Evolutionary conservation across 2,329 filamentous ascomycete species (phyloP).

Genomic region (Sporothrix inflata): DNA sequence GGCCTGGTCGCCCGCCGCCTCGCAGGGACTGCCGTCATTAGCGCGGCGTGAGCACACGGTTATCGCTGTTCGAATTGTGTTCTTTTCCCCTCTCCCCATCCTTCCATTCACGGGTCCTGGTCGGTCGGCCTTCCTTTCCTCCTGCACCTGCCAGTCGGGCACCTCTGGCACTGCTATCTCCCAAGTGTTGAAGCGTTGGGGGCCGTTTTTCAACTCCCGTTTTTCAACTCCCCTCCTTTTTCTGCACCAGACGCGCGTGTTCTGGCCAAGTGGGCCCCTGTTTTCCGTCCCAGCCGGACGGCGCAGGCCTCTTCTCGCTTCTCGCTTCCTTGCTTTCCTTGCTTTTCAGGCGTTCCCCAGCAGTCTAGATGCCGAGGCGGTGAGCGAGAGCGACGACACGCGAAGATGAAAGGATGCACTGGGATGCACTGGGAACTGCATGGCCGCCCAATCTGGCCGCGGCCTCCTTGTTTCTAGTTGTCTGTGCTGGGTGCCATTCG

Average conservation of each 20-base stretch:
- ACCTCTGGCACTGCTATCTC: not conserved
- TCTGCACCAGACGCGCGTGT: not conserved
- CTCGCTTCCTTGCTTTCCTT: not conserved
- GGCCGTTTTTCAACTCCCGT: not conserved
- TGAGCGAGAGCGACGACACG: not conserved
- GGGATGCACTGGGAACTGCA: not conserved
- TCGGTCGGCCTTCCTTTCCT: slow-evolving; percentile 4
- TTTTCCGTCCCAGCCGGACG: slow-evolving; percentile 5
- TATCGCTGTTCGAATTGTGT: not conserved
- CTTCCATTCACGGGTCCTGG: not conserved
- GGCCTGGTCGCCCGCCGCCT: not conserved
- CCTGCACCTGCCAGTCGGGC: slow-evolving; percentile 3
- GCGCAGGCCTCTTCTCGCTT: not conserved
- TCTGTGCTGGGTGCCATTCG: not conserved
- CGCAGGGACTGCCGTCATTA: slow-evolving; percentile 13
- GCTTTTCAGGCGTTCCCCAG: not conserved
- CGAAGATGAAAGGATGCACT: slow-evolving; percentile 1
- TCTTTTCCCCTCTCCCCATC: not conserved
- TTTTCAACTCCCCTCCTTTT: not conserved
- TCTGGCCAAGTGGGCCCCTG: not conserved
- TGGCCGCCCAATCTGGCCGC: not conserved
- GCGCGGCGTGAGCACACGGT: not conserved
- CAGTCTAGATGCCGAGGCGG: not conserved
- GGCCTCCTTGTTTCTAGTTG: slow-evolving; percentile 4
- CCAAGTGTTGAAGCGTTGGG: not conserved